A percentile compares a stretch with the other conserved stretches of the same genome.
These are phyloP conservation scores for Pseudogymnoascus sp. DNA, from an alignment of 2,329 filamentous ascomycete genomes.

Conservation along the genomic window DNA sequence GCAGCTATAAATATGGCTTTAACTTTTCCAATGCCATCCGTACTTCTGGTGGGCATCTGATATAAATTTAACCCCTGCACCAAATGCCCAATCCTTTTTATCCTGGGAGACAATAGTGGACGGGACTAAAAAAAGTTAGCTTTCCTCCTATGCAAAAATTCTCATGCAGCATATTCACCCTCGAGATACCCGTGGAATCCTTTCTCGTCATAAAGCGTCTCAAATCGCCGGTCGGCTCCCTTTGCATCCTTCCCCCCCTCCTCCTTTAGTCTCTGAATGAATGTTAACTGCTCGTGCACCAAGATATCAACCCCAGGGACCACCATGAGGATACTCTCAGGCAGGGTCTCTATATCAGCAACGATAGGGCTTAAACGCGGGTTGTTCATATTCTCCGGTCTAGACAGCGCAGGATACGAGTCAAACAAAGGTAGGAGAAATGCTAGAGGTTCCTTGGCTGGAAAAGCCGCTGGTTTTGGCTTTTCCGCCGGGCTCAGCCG, in stretches of 20 bases:
- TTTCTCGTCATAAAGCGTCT: conserved; percentile 21
- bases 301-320: conserved; percentile 37
- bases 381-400: conserved; percentile 26
- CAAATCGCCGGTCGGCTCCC: conserved; percentile 18
- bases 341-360: conserved; percentile 30
- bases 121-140: background rate
- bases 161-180: conserved; percentile 15
- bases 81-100: background rate
- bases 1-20: background rate
- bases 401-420: conserved; percentile 33
- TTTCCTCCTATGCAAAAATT: background rate
- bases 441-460: conserved; percentile 32
- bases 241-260: conserved; percentile 25
- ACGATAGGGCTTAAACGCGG: conserved; percentile 34
- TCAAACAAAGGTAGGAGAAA: conserved; percentile 38
- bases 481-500: background rate
- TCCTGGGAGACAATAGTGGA: background rate
- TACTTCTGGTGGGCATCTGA: background rate
- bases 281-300: conserved; percentile 33
- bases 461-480: background rate
- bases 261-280: conserved; percentile 31
- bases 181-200: conserved; percentile 28
- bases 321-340: conserved; percentile 34
- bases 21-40: background rate
- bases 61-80: background rate